Evolutionary conservation across 106 monocot genomes (phyloP), one percentile per base, ranked within the genome.

Genomic region (Xerophyta viscosa): DNA sequence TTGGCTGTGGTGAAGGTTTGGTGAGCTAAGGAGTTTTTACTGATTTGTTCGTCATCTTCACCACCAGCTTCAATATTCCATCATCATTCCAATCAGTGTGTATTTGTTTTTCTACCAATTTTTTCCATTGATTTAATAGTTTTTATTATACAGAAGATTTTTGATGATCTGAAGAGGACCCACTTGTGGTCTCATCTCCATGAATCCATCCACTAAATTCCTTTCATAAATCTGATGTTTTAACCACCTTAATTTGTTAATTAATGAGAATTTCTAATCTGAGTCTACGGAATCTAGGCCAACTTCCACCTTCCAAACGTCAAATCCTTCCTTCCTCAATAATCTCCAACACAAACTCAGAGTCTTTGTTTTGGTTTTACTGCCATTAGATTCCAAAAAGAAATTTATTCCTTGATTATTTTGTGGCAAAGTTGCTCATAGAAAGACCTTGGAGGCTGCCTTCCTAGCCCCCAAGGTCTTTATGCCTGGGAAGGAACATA

Each of bases 1-100:
- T 51, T 26, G 37, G 39, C 33, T 37, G 64, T 54, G 55, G 31
- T 55, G 65, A 47, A 56, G 65, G 47, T 55, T 47, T 45, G 45
- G 29, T 66, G 65, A 66, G 47, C 65, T 55, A 10, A 66, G 7
- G 22, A 25, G 50, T 22, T 24, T 7, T 11, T 0, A 20, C 50
- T 46, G 15, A 54, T 44, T 11, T 46, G 55, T 66, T 46, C 65
- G 33, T 66, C 65, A 33, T 47, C 55, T 44, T 56, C 65, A 31
- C 37, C 55, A 53, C n/a, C 46, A 41, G 55, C 29, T 24, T 46
- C 20, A 41, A 44, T 12, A 6, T 9, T n/a, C n/a, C n/a, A n/a
- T n/a, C n/a, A n/a, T n/a, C n/a, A n/a, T n/a, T n/a, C n/a, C n/a
- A n/a, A n/a, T n/a, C n/a, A n/a, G n/a, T n/a, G n/a, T n/a, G n/a